These are phyloP conservation scores for Aspergillus fijiensis DNA, from an alignment of 2,329 filamentous ascomycete species.

Conservation along the genomic window DNA sequence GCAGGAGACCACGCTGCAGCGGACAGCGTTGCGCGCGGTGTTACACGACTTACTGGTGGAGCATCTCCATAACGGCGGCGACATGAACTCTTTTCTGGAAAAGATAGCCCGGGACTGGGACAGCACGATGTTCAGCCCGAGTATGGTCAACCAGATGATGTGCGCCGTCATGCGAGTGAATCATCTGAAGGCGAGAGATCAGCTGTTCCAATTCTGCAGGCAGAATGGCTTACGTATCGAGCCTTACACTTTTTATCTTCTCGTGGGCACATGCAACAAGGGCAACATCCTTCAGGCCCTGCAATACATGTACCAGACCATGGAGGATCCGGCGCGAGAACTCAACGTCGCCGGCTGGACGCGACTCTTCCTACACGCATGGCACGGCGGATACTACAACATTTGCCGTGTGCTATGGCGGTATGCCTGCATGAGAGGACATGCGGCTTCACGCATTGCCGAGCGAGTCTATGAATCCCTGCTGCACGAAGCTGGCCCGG, in stretches of 20 bases:
- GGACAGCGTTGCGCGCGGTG: conserved; percentile 29
- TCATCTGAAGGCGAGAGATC: conserved; percentile 27
- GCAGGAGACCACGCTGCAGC: conserved; percentile 23
- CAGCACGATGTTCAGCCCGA: conserved; percentile 37
- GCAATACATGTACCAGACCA: conserved; percentile 23
- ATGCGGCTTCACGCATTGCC: conserved; percentile 33
- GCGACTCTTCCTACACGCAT: conserved; percentile 45
- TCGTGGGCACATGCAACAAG: conserved; percentile 28
- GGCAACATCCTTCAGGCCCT: conserved; percentile 26
- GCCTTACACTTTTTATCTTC: conserved; percentile 28
- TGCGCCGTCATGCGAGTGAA: conserved; percentile 27
- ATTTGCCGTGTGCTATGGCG: conserved; percentile 49
- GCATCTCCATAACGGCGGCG: conserved; percentile 35
- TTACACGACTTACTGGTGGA: conserved; percentile 33
- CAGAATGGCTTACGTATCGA: conserved; percentile 29
- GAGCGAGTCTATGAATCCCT: conserved; percentile 33
- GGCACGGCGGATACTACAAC: conserved; percentile 40
- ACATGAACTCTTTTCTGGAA: conserved; percentile 39
- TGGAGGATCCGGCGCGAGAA: conserved; percentile 19
- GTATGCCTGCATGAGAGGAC: conserved; percentile 45
- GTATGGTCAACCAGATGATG: conserved; percentile 41
- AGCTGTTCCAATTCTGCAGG: conserved; percentile 34
- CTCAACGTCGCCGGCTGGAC: conserved; percentile 31
- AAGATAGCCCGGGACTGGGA: conserved; percentile 39
- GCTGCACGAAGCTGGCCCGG: conserved; percentile 21